A percentile compares a stretch with the other conserved stretches of the same genome.
These are phyloP conservation scores for Emericellopsis cladophorae DNA, from an alignment of 2,329 filamentous ascomycete genomes.

Conservation along the genomic window DNA sequence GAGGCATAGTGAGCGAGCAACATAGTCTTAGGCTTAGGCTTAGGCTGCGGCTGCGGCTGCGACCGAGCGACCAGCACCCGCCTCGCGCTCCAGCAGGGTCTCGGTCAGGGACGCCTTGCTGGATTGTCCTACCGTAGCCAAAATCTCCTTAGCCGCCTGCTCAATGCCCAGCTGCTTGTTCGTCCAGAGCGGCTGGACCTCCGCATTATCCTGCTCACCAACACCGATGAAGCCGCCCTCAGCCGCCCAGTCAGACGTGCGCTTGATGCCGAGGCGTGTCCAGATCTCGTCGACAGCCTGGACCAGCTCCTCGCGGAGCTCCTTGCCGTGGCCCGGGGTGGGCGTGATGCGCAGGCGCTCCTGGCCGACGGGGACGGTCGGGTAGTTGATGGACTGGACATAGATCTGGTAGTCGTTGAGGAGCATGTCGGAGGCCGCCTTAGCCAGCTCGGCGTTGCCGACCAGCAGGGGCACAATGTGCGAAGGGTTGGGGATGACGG, in stretches of 20 bases:
- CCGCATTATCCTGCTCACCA: conserved; percentile 50
- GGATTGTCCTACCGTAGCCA: conserved; percentile 25
- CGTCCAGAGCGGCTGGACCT: conserved; percentile 73
- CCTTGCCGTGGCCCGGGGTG: conserved; percentile 79
- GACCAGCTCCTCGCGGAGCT: conserved; percentile 77
- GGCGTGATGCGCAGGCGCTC: conserved; percentile 93
- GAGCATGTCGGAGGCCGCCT: conserved; percentile 83
- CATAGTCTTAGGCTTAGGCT: not conserved
- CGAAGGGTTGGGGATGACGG: conserved; percentile 93
- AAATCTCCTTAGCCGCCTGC: conserved; percentile 50
- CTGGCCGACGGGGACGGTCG: conserved; percentile 94
- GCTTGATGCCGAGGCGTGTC: conserved; percentile 78
- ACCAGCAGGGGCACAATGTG: conserved; percentile 94
- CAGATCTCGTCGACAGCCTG: conserved; percentile 78
- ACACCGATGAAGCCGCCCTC: conserved; percentile 93
- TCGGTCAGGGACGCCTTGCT: conserved; percentile 35
- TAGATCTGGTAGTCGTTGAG: conserved; percentile 87
- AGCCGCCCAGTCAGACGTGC: conserved; percentile 82
- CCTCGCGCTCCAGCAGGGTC: conserved; percentile 44
- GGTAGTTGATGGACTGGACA: conserved; percentile 98
- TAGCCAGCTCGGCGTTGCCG: conserved; percentile 85
- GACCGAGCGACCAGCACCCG: conserved; percentile 14
- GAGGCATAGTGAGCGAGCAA: no score
- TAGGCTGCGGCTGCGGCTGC: conserved; percentile 12
- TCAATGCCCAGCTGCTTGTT: conserved; percentile 74